A percentile compares a stretch with the other conserved stretches of the same genome.
These are phyloP conservation scores for Citrus medica DNA, from an alignment of 345 rosid genomes.

Conservation along the genomic window DNA sequence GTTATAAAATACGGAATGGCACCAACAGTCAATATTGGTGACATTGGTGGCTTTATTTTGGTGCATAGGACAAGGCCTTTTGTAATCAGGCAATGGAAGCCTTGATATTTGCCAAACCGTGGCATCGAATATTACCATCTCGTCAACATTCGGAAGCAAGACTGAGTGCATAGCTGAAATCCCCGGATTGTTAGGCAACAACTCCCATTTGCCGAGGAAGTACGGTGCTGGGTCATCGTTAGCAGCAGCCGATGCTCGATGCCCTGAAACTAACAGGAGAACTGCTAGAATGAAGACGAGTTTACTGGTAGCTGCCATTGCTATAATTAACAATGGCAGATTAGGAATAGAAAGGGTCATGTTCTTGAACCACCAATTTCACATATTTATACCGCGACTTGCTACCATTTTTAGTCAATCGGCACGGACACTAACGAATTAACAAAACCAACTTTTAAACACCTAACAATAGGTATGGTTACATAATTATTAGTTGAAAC, in stretches of 20 bases:
- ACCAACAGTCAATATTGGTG: slow-evolving; percentile 45
- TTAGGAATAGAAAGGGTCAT: background rate
- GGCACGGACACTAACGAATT: background rate
- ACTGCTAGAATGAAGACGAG: background rate
- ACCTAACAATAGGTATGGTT: background rate
- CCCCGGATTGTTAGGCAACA: slow-evolving; percentile 54
- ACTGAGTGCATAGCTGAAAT: slow-evolving; percentile 83
- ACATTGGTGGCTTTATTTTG: background rate
- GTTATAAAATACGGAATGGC: slow-evolving; percentile 62
- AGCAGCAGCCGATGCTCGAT: background rate
- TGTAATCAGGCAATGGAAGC: slow-evolving; percentile 21
- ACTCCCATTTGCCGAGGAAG: slow-evolving; percentile 57
- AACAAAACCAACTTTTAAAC: background rate
- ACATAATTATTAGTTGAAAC: too few relatives aligned
- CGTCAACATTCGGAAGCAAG: slow-evolving; percentile 59
- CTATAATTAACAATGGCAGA: background rate
- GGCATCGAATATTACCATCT: slow-evolving; percentile 34
- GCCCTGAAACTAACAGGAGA: background rate
- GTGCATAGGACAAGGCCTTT: slow-evolving; percentile 27
- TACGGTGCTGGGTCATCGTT: background rate
- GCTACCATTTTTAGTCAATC: background rate
- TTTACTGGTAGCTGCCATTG: background rate
- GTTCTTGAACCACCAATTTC: background rate
- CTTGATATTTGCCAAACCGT: slow-evolving; percentile 41
- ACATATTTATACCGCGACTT: background rate